phyloP scores from a whole-genome alignment of 2,329 filamentous ascomycete species.

The Fusarium buharicum region DNA sequence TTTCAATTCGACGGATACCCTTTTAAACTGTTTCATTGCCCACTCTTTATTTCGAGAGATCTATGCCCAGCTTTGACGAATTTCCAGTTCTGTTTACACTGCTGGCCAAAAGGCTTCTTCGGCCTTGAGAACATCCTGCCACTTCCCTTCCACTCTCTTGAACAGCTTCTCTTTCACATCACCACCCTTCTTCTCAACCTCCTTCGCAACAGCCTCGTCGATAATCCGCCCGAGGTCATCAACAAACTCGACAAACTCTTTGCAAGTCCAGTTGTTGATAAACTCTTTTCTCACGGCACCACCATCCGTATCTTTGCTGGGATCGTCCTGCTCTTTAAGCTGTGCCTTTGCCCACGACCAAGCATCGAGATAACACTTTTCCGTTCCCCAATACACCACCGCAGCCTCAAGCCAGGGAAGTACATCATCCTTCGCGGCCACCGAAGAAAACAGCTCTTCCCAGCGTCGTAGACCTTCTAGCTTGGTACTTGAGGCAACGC shows the following conservation, averaged over 20 bases:
- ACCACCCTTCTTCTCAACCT: constrained; percentile 51
- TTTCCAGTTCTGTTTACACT: not conserved
- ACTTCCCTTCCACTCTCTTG: constrained; percentile 56
- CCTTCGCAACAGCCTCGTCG: constrained; percentile 61
- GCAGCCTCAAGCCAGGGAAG: constrained; percentile 72
- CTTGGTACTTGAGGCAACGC: constrained; percentile 48
- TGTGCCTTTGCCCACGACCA: constrained; percentile 64
- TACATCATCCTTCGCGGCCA: constrained; percentile 55
- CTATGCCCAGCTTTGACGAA: not conserved
- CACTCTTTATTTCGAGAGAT: rapidly evolving
- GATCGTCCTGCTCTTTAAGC: constrained; percentile 38
- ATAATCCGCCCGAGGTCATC: constrained; percentile 63
- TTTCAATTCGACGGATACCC: constrained; percentile 42
- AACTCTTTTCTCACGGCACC: constrained; percentile 72
- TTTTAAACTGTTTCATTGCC: constrained; percentile 8
- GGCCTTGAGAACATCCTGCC: constrained; percentile 63
- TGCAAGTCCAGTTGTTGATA: constrained; percentile 75
- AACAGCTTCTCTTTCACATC: constrained; percentile 47
- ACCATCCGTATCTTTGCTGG: constrained; percentile 66
- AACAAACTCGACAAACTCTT: constrained; percentile 70
- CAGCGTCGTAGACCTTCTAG: constrained; percentile 54
- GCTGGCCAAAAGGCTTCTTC: constrained; percentile 70
- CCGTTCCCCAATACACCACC: constrained; percentile 81
- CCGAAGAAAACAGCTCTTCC: constrained; percentile 63
- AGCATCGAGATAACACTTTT: constrained; percentile 70